Conservation (phyloP, 2,329 filamentous ascomycete genomes). For the Talaromyces rugulosus region DNA sequence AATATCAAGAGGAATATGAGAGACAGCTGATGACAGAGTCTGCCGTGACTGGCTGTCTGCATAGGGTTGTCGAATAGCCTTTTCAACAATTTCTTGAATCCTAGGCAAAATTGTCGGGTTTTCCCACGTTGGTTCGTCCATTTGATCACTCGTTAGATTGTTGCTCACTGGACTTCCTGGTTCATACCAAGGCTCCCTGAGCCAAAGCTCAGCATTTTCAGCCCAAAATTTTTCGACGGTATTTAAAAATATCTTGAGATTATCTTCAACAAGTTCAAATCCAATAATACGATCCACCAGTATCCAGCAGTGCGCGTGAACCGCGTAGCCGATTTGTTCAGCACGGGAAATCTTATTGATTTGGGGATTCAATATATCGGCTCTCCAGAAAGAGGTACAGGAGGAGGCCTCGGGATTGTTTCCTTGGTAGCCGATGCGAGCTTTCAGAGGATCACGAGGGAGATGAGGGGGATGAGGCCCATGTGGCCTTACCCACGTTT, state of each 20-base stretch:
- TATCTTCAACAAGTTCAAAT: slow-evolving; percentile 9
- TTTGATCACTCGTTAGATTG: neutral
- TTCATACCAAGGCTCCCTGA: neutral
- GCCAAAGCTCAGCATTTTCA: slow-evolving; percentile 8
- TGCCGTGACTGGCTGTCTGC: neutral
- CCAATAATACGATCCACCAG: slow-evolving; percentile 16
- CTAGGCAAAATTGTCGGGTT: slow-evolving; percentile 6
- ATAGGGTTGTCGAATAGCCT: neutral
- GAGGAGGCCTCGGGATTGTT: neutral
- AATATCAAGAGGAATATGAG: slow-evolving; percentile 10
- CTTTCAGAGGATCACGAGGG: slow-evolving; percentile 2
- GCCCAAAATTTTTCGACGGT: slow-evolving; percentile 10
- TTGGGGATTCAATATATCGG: slow-evolving; percentile 10
- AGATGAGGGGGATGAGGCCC: neutral
- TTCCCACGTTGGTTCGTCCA: neutral
- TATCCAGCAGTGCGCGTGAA: slow-evolving; percentile 18
- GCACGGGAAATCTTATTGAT: slow-evolving; percentile 15
- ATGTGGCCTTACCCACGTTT: neutral
- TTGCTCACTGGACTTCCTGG: neutral
- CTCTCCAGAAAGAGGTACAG: slow-evolving; percentile 4
- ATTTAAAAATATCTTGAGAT: slow-evolving; percentile 11
- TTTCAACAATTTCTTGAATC: slow-evolving; percentile 9
- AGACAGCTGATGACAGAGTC: slow-evolving; percentile 2
- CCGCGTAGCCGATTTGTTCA: slow-evolving; percentile 12
- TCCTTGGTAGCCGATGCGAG: neutral